Evolutionary conservation across 2,329 filamentous ascomycete species (phyloP).

Genomic region (Didymella glomerata): DNA sequence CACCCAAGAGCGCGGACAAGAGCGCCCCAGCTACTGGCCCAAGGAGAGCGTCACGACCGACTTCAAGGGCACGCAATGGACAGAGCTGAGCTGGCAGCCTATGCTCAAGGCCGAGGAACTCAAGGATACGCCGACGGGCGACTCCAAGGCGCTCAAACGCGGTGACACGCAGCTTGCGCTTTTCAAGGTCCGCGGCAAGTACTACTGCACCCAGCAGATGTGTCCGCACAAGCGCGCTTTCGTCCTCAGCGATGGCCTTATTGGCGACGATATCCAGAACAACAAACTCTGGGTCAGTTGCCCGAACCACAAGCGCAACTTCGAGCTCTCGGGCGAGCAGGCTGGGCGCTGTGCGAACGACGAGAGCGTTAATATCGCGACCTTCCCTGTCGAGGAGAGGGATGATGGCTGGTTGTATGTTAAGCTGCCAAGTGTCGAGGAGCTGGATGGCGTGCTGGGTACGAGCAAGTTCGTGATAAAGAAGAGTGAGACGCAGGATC

Average conservation of each 20-base stretch:
- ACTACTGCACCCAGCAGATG: slow-evolving; percentile 92
- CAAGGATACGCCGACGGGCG: slow-evolving; percentile 72
- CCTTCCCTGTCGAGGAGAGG: slow-evolving; percentile 78
- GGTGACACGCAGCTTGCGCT: slow-evolving; percentile 89
- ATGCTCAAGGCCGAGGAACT: slow-evolving; percentile 77
- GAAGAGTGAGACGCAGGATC: slow-evolving; percentile 70
- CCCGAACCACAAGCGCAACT: slow-evolving; percentile 90
- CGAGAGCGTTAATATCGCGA: slow-evolving; percentile 78
- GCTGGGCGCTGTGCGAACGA: slow-evolving; percentile 80
- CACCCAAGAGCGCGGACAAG: slow-evolving; percentile 75
- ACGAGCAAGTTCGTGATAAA: slow-evolving; percentile 81
- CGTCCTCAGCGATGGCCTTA: slow-evolving; percentile 83
- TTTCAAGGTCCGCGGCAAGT: slow-evolving; percentile 81
- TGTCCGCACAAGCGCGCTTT: slow-evolving; percentile 92
- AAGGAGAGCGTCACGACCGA: slow-evolving; percentile 72
- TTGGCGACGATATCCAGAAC: slow-evolving; percentile 70
- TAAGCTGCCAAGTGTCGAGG: slow-evolving; percentile 79
- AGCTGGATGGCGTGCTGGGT: slow-evolving; percentile 80
- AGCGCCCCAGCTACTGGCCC: slow-evolving; percentile 79
- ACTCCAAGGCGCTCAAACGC: slow-evolving; percentile 80
- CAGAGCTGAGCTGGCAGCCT: slow-evolving; percentile 77
- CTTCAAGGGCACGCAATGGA: slow-evolving; percentile 76
- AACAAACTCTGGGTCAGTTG: slow-evolving; percentile 85
- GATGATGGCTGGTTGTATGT: slow-evolving; percentile 81
- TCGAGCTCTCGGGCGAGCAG: slow-evolving; percentile 71